Base-by-base conservation (phyloP, 176 grass and related monocot genomes). In the Poa annua region DNA sequence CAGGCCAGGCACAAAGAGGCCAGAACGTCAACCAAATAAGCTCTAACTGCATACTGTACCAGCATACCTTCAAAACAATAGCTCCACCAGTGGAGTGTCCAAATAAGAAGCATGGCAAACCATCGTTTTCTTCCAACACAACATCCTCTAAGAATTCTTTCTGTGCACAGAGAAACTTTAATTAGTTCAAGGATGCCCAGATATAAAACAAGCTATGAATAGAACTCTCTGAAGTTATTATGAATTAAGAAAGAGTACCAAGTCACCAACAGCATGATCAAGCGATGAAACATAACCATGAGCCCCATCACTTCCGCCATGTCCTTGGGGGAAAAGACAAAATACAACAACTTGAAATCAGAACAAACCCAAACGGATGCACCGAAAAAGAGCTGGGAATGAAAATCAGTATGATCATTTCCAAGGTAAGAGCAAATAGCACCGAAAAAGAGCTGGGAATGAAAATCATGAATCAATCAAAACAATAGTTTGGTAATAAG, bases 231-330 rank as follows among this genome's bases (percentile, higher is more conserved):
- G 12, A 36, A 86, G 48, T 29, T 78, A 55, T 66, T 79, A 3
- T 50, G 25, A 48, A 74, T 60, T n/a, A 90, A 61, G 80, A 78
- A 73, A 83, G 14, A 66, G 54, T 95, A 98, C 92, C 92, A 98
- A 93, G 47, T 95, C 96, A 44, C 73, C 77, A 53, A 98, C 82
- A 66, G 86, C 92, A 79, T 98, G 86, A 91, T 98, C 92, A 88
- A 98, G 90, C 2, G 96, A 98, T 12, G 91, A 91, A 81, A 98
- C 96, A 88, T 98, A 98, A 69, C 96, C 92, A 88, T 98, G 96
- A 61, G 89, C 87, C 11, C 86, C 88, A 86, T 98, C 96, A 85
- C 96, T 98, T 80, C 96, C 96, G 22, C 96, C 96, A 71, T 95
- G 96, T 55, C 96, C 96, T 98, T 72, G 3, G 8, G 57, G 79